A percentile compares a stretch with the other conserved stretches of the same genome.
phyloP scores from a whole-genome alignment of 306 rosid species.

The Abrus pulchellus region DNA sequence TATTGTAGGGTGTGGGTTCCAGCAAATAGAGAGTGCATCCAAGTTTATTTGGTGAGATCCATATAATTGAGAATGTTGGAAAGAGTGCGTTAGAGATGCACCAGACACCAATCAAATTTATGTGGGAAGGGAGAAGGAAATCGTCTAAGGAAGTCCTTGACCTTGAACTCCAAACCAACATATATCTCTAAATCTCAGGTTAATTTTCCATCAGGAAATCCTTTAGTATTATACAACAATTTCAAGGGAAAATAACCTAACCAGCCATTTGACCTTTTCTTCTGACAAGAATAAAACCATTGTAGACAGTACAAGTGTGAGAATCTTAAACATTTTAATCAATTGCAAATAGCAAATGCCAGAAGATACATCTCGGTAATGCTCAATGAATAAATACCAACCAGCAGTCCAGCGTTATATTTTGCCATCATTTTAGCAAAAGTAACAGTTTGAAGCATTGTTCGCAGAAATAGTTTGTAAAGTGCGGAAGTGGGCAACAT shows the following conservation, averaged over 20 bases:
- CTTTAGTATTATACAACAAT: neutral
- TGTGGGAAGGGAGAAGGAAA: neutral
- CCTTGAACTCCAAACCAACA: conserved; percentile 21
- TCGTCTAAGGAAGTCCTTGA: neutral
- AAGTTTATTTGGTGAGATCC: neutral
- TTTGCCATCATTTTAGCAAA: conserved; percentile 5
- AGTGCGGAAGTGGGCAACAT: conserved; percentile 5
- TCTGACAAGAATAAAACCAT: neutral
- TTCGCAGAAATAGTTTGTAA: neutral
- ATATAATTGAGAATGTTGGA: neutral
- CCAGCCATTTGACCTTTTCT: neutral
- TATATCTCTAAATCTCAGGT: neutral
- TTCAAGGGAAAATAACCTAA: neutral
- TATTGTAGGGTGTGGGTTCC: neutral
- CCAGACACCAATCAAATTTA: conserved; percentile 22
- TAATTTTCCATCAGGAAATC: neutral
- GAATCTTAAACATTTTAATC: conserved; percentile 18
- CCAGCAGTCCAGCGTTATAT: conserved; percentile 4
- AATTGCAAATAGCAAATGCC: conserved; percentile 15
- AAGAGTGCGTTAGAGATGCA: neutral
- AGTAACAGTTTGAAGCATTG: conserved; percentile 3
- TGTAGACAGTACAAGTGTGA: neutral
- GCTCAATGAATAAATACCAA: conserved; percentile 13
- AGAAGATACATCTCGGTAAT: conserved; percentile 1
- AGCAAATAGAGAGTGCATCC: neutral